A percentile compares a stretch with the other conserved stretches of the same genome.
Evolutionary conservation across 1,284 basidiomycete genomes (phyloP).

Genomic region (Pseudozyma flocculosa): DNA sequence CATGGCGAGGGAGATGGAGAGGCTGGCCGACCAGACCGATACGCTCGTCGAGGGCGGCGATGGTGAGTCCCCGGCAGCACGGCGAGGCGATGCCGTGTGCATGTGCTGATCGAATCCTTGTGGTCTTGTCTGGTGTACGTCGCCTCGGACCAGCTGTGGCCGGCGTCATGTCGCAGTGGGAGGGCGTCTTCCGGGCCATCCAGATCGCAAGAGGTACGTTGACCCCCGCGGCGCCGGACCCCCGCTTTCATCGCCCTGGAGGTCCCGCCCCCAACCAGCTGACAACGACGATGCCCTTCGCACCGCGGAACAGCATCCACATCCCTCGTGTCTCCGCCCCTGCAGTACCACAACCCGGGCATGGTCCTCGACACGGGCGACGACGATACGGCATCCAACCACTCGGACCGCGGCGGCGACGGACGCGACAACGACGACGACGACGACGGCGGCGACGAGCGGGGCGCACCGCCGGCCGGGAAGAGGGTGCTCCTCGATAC

Average conservation of each 20-base stretch:
- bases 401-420: constrained; percentile 7
- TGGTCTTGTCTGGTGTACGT: no score
- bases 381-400: constrained; percentile 13
- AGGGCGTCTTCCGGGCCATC: constrained; percentile 55
- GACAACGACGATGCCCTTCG: no score
- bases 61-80: constrained; percentile 19
- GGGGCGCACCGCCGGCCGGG: constrained; percentile 14
- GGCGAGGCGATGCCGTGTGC: background rate
- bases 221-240: no score
- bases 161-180: constrained; percentile 50
- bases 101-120: background rate
- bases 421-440: constrained; percentile 23
- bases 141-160: no score
- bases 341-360: background rate
- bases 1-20: constrained; percentile 49
- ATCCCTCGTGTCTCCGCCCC: background rate
- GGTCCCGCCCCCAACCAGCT: no score
- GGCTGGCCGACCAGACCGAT: constrained; percentile 46
- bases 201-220: constrained; percentile 49
- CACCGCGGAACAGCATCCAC: no score
- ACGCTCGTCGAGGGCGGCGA: constrained; percentile 49
- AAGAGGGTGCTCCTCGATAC: constrained; percentile 35
- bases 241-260: no score
- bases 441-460: constrained; percentile 25
- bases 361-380: background rate